Base-by-base conservation (phyloP, 257 asterid species). In the Nicotiana obtusifolia region DNA sequence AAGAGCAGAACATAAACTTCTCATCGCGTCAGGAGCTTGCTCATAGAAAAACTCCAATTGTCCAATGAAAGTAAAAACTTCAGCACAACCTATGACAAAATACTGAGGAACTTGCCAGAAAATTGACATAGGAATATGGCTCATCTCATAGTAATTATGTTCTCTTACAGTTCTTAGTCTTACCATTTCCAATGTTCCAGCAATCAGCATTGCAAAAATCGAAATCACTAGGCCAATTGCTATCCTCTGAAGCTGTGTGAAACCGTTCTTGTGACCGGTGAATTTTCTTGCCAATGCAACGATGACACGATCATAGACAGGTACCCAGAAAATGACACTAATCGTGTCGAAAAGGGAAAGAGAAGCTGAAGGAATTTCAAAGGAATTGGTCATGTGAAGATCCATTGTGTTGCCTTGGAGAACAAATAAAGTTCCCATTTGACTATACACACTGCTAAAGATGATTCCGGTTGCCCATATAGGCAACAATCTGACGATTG, bases 61-160 rank as follows among this genome's bases (percentile, higher is more conserved):
- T 16, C 97, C 97, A 0, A 89, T 84, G 59, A 85, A 87, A 0
- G 92, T 86, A 44, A 92, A 89, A 5, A 91, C 97, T 82, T 92
- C 97, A 3, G 95, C 95, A 15, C 90, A 91, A 1, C 97, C 97
- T 5, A 91, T 87, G 62, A 92, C 82, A 80, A 92, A 89, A 49
- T 91, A 92, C 30, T 92, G 95, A 16, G 94, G 97, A 10, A 90
- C 91, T 78, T 90, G 97, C 92, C 93, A 90, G 78, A 92, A 92
- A 1, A 92, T 61, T 0, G 97, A 87, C 26, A 92, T 11, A 0
- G 93, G 91, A 4, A 89, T 64, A 47, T 89, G 91, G 20, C 86
- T 83, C 4, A 77, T 64, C 5, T 88, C 91, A 4, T 87, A 88
- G 41, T 82, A 87, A 5, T 84, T 56, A 8, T 90, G 84, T 10